Base-by-base conservation (phyloP, 441 rosid species). In the Bocquillonia castaneifolia region DNA sequence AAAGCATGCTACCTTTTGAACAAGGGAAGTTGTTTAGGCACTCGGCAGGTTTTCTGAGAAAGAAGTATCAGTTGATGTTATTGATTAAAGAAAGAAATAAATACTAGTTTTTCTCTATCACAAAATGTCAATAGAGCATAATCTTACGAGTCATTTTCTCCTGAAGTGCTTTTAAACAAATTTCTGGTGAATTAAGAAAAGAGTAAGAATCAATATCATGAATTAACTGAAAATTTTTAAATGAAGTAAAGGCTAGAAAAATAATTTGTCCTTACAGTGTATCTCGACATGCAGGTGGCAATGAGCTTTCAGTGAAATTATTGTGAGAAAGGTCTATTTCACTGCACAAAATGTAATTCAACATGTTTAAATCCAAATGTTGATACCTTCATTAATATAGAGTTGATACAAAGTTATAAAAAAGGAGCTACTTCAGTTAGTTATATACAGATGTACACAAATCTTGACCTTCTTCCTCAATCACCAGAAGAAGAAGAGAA, bases 141-240 rank as follows among this genome's bases (percentile, higher is more conserved):
- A 68, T 51, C 84, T 76, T 80, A 84, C 84, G 60, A 67, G 28
- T 76, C 54, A 44, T 79, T 81, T 42, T 47, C 62, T 47, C 64
- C 69, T 34, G 75, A 71, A 48, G 76, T 76, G 79, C 84, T 79
- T 76, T 62, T 76, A 51, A 76, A 81, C 55, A 81, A 74, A 63
- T 80, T 82, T 42, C 78, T 77, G 66, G 69, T 58, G 31, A 57
- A 58, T 51, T 44, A 66, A 44, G 59, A 42, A 70, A 48, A 69
- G 31, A 50, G 12, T 25, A 59, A 59, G 18, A 17, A 26, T 68
- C 50, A 61, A 50, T 51, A 45, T 26, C 26, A 26, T 4, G 34
- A 56, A 63, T 59, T 8, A 54, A 32, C 25, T 45, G 36, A 42
- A 6, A 32, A 39, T 47, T 18, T 45, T 6, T 5, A 45, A 17